Percentiles rank a stretch among this genome's conserved stretches.
phyloP scores from a whole-genome alignment of 805 yeast species.

The Saturnispora diversa region DNA sequence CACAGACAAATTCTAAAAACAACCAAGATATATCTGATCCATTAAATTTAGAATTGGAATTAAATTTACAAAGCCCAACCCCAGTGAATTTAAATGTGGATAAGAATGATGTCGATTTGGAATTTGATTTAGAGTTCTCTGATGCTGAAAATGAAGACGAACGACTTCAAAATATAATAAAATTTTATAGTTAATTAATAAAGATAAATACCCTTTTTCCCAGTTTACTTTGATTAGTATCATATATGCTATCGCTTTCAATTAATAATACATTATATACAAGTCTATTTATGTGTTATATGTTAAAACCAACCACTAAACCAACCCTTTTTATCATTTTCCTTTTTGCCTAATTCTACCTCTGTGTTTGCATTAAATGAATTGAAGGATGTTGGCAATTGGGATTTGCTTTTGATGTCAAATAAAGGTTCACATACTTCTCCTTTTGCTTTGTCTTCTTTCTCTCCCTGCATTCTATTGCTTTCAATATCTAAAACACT shows the following conservation, averaged over 20 bases:
- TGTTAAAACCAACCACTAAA: slow-evolving; percentile 20
- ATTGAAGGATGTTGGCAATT: slow-evolving; percentile 26
- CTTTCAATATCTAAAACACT: slow-evolving; percentile 35
- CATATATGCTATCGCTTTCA: too few species aligned
- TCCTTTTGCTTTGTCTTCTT: slow-evolving; percentile 17
- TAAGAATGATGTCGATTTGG: slow-evolving; percentile 10
- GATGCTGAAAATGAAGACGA: slow-evolving; percentile 12
- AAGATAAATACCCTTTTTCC: neutral
- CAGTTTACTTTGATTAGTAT: too few species aligned
- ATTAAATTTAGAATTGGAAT: slow-evolving; percentile 18
- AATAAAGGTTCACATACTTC: slow-evolving; percentile 21
- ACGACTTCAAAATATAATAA: slow-evolving; percentile 11
- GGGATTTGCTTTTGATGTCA: slow-evolving; percentile 18
- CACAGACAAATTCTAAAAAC: neutral
- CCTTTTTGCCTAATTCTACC: slow-evolving; percentile 24
- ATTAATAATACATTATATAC: too few species aligned
- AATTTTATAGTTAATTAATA: slow-evolving; percentile 18
- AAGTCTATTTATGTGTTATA: too few species aligned
- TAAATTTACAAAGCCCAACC: slow-evolving; percentile 6
- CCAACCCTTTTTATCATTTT: slow-evolving; percentile 24
- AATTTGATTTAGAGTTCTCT: slow-evolving; percentile 23
- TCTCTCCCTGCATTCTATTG: slow-evolving; percentile 14
- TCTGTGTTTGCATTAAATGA: slow-evolving; percentile 22
- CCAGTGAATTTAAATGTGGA: slow-evolving; percentile 1
- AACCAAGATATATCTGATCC: slow-evolving; percentile 19